Evolutionary conservation across 2,329 filamentous ascomycete genomes (phyloP), one percentile per base, ranked within the genome.

Genomic region (Didymella arachidicola): DNA sequence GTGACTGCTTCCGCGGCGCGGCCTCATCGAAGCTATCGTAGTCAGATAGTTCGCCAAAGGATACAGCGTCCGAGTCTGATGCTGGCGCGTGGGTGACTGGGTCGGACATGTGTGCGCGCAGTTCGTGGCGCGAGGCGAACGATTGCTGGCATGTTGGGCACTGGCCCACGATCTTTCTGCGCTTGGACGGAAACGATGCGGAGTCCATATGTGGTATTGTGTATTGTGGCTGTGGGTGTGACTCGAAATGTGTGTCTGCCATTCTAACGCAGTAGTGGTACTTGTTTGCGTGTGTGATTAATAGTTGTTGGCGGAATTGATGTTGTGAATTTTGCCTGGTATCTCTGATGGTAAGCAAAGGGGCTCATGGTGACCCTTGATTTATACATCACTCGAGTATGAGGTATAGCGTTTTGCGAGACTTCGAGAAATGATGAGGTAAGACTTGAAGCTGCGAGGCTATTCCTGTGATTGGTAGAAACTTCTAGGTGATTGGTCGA

Each of bases 391-490:
- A n/a, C 32, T n/a, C n/a, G 2, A 27, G 32, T 7, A 14, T 36
- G 4, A n/a, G 16, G 14, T 4, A 30, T n/a, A 30, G 7, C 18
- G 5, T 32, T 32, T 22, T 51, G 30, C 51, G 6, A 26, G 27
- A 14, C 19, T 49, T 53, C 36, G 38, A 48, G 43, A 57, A 53
- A 7, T 6, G 25, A 42, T 36, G 27, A 16, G 48, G 12, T 25
- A 14, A 36, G n/a, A 27, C 49, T 46, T 19, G 58, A 57, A 46
- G 30, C 18, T 54, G 44, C 49, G 30, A 57, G 58, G 27, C 47
- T 25, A 29, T 34, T 57, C 53, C 39, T 50, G 49, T 53, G 45
- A 57, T 61, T 61, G 58, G 53, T 53, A 48, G 58, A 61, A 57
- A n/a, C 7, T 57, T 57, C 58, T 39, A n/a, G 44, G 34, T 53